Base-by-base conservation (phyloP, 2,329 filamentous ascomycete species). In the Colletotrichum liaoningense region DNA sequence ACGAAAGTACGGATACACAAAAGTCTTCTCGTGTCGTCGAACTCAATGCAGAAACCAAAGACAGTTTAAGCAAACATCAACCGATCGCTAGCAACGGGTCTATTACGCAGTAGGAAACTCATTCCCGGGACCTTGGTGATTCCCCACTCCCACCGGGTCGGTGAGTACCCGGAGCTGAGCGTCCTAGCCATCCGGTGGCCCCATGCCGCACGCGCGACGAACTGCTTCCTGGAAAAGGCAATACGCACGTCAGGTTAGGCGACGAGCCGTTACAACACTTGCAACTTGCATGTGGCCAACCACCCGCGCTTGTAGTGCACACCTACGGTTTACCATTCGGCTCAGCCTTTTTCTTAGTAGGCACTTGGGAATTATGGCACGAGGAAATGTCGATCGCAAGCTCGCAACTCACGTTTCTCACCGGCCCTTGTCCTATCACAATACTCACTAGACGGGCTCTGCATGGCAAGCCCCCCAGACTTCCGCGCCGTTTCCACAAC, bases 191-290 rank as follows among this genome's bases (percentile, higher is more conserved):
- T 63, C 9, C 54, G 19, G 26, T 54, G 38, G 52, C 49, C 8
- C 30, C 59, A 46, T 64, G 62, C 66, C 22, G 38, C 38, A 42
- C 5, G 42, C 16, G 56, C 65, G 56, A 63, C 71, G 67, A 71
- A 62, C 67, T 73, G 70, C 70, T 70, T 68, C 26, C 67, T 69
- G 55, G 64, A 73, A 62, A 12, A 54, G 70, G 70, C 35, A 73
- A 73, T 62, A 14, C 30, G 42, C 65, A 73, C 22, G 57, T 3
- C 38, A 19, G 38, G 14, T 14, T 14, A 42, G 38, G 38, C 38
- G 38, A 42, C 4, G 16, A 42, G 38, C 38, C 19, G 28, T 19
- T 52, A 26, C 54, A n/a, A 16, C 16, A 28, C n/a, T 30, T 7
- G 55, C 56, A n/a, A 24, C 49, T 56, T 57, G 54, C 58, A 69